These are phyloP conservation scores for Elongisporangium prolatum DNA, from an alignment of 352 stramenopile species.

Conservation along the genomic window DNA sequence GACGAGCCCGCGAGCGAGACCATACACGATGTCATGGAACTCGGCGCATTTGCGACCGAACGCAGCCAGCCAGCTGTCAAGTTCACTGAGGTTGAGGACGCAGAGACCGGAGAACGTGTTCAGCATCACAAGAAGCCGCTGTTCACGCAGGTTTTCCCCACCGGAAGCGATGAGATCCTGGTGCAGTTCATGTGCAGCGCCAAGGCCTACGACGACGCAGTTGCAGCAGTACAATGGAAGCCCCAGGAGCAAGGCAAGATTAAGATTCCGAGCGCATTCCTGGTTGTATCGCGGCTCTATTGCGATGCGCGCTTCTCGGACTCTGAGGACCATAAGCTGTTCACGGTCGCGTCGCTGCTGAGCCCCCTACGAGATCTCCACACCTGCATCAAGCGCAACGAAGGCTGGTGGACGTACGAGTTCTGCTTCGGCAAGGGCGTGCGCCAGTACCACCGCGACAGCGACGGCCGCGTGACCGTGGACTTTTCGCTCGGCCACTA, in stretches of 20 bases:
- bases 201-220: slow-evolving; percentile 30
- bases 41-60: slow-evolving; percentile 35
- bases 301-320: slow-evolving; percentile 55
- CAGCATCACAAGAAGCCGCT: slow-evolving; percentile 32
- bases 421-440: slow-evolving; percentile 71
- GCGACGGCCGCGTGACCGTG: slow-evolving; percentile 50
- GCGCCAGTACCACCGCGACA: slow-evolving; percentile 73
- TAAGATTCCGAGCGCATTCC: slow-evolving; percentile 33
- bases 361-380: slow-evolving; percentile 36
- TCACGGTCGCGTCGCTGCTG: slow-evolving; percentile 50
- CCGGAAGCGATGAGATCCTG: slow-evolving; percentile 17
- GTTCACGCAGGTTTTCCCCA: slow-evolving; percentile 58
- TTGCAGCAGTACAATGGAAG: slow-evolving; percentile 41
- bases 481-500: slow-evolving; percentile 69
- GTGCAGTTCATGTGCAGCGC: slow-evolving; percentile 76
- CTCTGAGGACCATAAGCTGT: slow-evolving; percentile 33
- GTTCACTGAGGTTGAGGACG: slow-evolving; percentile 45
- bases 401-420: slow-evolving; percentile 85
- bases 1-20: not conserved
- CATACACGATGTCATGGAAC: slow-evolving; percentile 29
- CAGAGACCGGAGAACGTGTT: slow-evolving; percentile 40
- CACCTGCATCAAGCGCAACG: slow-evolving; percentile 72
- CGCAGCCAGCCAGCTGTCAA: slow-evolving; percentile 14
- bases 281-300: slow-evolving; percentile 63
- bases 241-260: slow-evolving; percentile 1